Evolutionary conservation across 495 filamentous ascomycete genomes (phyloP), one percentile per base, ranked within the genome.

Genomic region (Melanomma pulvis-pyrius): DNA sequence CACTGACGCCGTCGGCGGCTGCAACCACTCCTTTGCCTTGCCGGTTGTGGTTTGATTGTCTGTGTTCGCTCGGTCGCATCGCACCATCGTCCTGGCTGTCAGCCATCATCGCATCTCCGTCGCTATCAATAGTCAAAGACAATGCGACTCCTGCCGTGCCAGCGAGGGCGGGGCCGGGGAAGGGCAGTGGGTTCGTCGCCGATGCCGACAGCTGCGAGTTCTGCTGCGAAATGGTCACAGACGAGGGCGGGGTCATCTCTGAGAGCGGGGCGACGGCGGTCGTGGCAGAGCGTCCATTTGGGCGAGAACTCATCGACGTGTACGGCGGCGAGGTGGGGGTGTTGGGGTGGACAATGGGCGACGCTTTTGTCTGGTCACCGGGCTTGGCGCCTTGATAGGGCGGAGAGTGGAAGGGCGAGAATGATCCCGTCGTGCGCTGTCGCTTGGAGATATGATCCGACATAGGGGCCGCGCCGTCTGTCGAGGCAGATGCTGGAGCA

Each of bases 11-110:
- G 66, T 59, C 46, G 57, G 41, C 63, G 53, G 62, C 51, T 61
- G 56, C 25, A 63, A 24, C 39, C 11, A 28, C 30, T 26, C 26
- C 48, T 41, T 52, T 47, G 19, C 59, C 63, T 77, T 78, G 68
- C 74, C 77, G 73, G 63, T 80, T 73, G 62, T 80, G 78, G 61
- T 80, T 69, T 5, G 75, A 73, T 39, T 68, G 67, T 65, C 68
- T 75, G 68, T 75, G 70, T 50, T 71, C 63, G 22, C 62, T 61
- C 22, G 48, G 21, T 47, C 25, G 22, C 25, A 41, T 22, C 32
- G 24, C 46, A 19, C 29, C 65, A 44, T 49, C 65, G 22, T 67
- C 59, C 11, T 34, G 52, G 48, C 41, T 48, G 34, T 78, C 71
- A 61, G 32, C 56, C 74, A 76, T 73, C 70, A 59, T 48, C 13